Evolutionary conservation across 164 flowering plant genomes (phyloP), one percentile per base, ranked within the genome.

Genomic region (Vitis rotundifolia): DNA sequence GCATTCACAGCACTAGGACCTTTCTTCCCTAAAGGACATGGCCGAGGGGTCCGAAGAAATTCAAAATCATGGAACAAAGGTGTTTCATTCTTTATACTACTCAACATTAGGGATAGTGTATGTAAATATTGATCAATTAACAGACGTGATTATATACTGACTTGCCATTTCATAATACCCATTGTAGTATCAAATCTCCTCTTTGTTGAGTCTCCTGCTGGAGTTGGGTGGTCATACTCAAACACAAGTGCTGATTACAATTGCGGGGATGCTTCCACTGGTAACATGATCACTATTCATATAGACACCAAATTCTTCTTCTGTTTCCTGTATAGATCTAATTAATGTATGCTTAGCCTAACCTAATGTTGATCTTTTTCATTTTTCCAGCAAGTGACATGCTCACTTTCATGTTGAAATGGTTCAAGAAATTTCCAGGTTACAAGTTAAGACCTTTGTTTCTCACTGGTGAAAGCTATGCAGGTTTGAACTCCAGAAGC

Each of bases 211-310:
- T 94, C 98, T 69, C 98, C 98, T 68, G 97, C 95, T 76, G 98
- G 98, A 53, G 98, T 94, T 6, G 99, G 99, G 62, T 95, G 99
- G 99, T 95, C 99, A 53, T 95, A 95, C 79, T 95, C 99, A 22
- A 92, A 95, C 68, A 91, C 86, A 31, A 76, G 78, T 62, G 86
- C 94, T 13, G 98, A 92, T 80, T 93, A 91, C 67, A 83, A 57
- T 52, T 18, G 70, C 67, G 98, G 98, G 66, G 99, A 95, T 86
- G 93, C 75, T 1, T 37, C 81, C 31, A 83, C 96, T 63, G 96
- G 98, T 94, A 88, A 75, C 44, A 37, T 37, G 44, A 37, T 37
- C 44, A 37, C 44, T 37, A 37, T 5, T 37, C 44, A 37, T 37
- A 5, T 37, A 37, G 0, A 37, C 44, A 37, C 44, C 44, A 3